Evolutionary conservation across 768 basidiomycete species (phyloP), one percentile per base, ranked within the genome.

Genomic region (Naganishia vishniacii): DNA sequence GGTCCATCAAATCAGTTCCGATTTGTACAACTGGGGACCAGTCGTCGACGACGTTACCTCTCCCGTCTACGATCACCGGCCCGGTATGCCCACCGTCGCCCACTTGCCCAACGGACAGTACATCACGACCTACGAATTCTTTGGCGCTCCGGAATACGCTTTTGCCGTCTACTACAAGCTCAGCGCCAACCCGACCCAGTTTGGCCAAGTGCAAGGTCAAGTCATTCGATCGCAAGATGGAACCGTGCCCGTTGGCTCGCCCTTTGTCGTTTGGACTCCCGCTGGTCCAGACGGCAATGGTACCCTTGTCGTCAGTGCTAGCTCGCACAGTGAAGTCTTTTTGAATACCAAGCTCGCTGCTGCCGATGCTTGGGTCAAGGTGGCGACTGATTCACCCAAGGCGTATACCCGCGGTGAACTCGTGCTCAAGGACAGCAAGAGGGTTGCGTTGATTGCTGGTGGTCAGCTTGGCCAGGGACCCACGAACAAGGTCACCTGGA

Each of bases 161-260:
- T 69, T 67, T 49, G 48, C 68, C 23, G 66, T 67, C 11, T 67
- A 69, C 64, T 67, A 62, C 68, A 69, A 69, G 63, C 61, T 69
- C 37, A 37, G 59, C 41, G 29, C 32, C 29, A 45, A 65, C 62
- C 68, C 68, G 0, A 53, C 65, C 13, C 29, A 32, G 40, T 69
- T 69, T 59, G 64, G 58, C 31, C 7, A 37, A n/a, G 53, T 48
- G n/a, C 28, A 37, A 3, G 66, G 64, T 51, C 25, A 34, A 25
- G 58, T 49, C 6, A 34, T 69, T 23, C 28, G 37, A 31, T 41
- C 64, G 0, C 42, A 51, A 25, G 64, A 65, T 32, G 66, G 66
- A 15, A 59, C 61, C 18, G 51, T 63, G 15, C 68, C 68, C 20
- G 40, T 34, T 16, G 44, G 56, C 18, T 62, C 66, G 13, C 68